Base-by-base conservation (phyloP, 192 early-diverging fungal species). In the Coemansia sp. region DNA sequence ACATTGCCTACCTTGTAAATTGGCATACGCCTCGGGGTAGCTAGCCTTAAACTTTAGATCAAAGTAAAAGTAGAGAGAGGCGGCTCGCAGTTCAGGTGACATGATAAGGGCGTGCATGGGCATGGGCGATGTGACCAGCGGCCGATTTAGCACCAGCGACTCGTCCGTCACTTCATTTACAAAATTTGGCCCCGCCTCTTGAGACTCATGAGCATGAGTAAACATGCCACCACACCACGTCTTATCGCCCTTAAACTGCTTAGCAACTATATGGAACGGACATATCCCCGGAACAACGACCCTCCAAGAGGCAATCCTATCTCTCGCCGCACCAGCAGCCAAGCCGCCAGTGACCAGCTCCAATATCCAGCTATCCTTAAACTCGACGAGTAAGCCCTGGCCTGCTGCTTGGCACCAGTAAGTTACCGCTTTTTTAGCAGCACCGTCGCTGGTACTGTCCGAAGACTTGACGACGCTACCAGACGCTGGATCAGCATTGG, bases 181-280 rank as follows among this genome's bases (percentile, higher is more conserved):
- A 4, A 32, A 30, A 30, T 56, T 12, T n/a, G 2, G 35, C 29
- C n/a, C 7, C 16, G 8, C 29, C 13, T 2, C 37, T 43, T 11
- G 3, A 0, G 32, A 1, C 45, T 72, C 70, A 15, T 81, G 78
- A 8, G 55, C 53, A 45, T 81, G 78, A 2, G 44, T 52, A 1
- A 64, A 40, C 34, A 65, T 63, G 4, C 78, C 78, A 5, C 70
- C 64, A 32, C 73, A 75, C 11, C 13, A 34, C 0, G 44, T 50
- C 2, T 35, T 16, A 3, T 43, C 35, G 15, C 59, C 30, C 6
- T 66, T 4, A 4, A 45, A 1, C 24, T 27, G 15, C 22, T 11
- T n/a, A 0, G 73, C 63, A 16, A 66, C 20, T 0, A 80, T 38
- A 12, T 80, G 78, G 63, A 80, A 80, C 3, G 78, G 78, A 32